Evolutionary conservation across 73 alveolate genomes (phyloP).

Genomic region (Tetrahymena elliotti): DNA sequence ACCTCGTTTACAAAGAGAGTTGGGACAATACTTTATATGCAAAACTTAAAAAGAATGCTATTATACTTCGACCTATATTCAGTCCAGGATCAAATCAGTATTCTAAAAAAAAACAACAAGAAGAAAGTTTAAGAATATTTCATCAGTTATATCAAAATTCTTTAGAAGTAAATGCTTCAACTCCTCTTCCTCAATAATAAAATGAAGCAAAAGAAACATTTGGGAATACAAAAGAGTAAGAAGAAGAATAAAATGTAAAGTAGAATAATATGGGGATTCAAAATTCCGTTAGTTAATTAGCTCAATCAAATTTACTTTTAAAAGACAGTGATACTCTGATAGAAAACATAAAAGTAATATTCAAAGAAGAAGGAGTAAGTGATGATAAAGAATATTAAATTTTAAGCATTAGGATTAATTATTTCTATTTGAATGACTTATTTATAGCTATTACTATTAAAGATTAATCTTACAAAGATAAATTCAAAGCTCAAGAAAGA

Average conservation of each 20-base stretch:
- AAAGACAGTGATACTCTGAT: neutral
- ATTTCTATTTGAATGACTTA: neutral
- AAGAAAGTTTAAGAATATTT: neutral
- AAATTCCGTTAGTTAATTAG: neutral
- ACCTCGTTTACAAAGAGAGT: neutral
- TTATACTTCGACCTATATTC: neutral
- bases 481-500: neutral
- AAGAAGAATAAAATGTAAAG: neutral
- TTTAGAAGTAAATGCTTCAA: neutral
- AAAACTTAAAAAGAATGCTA: neutral
- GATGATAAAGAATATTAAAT: neutral
- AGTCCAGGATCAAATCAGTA: neutral
- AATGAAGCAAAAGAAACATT: neutral
- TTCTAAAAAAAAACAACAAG: neutral
- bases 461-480: neutral
- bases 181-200: neutral
- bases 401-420: neutral
- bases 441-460: neutral
- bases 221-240: neutral
- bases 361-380: neutral
- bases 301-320: neutral
- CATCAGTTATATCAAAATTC: neutral
- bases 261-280: neutral
- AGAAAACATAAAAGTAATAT: neutral
- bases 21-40: neutral